These are phyloP conservation scores for Dendrobium nobile DNA, from an alignment of 106 monocot genomes.

Conservation along the genomic window DNA sequence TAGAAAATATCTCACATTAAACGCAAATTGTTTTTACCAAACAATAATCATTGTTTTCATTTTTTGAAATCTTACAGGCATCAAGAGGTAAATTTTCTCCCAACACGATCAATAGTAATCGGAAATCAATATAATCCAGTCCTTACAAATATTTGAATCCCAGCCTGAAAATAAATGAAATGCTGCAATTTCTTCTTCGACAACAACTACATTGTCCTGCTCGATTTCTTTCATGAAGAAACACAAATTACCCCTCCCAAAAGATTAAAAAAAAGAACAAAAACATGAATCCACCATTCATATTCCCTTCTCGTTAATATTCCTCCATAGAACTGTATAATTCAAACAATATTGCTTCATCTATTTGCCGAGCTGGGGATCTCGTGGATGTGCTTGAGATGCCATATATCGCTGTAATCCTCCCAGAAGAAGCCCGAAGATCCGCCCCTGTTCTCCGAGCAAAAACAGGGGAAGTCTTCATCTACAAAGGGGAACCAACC, in stretches of 20 bases:
- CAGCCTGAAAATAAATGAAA: not conserved
- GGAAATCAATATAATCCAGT: no score
- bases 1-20: no score
- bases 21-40: no score
- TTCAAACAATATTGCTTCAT: not conserved
- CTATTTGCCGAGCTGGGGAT: conserved; percentile 18
- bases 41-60: no score
- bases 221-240: not conserved
- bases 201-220: not conserved
- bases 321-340: not conserved
- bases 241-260: not conserved
- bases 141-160: not conserved
- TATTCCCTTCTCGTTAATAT: not conserved
- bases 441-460: conserved; percentile 4
- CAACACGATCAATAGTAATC: no score
- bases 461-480: conserved; percentile 21
- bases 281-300: not conserved
- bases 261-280: not conserved
- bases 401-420: conserved; percentile 30
- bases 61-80: no score
- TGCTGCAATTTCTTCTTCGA: not conserved
- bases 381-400: conserved; percentile 32
- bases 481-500: conserved; percentile 41
- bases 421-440: conserved; percentile 2
- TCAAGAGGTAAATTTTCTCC: no score